Evolutionary conservation across 345 rosid genomes (phyloP).

Genomic region (Salix viminalis): DNA sequence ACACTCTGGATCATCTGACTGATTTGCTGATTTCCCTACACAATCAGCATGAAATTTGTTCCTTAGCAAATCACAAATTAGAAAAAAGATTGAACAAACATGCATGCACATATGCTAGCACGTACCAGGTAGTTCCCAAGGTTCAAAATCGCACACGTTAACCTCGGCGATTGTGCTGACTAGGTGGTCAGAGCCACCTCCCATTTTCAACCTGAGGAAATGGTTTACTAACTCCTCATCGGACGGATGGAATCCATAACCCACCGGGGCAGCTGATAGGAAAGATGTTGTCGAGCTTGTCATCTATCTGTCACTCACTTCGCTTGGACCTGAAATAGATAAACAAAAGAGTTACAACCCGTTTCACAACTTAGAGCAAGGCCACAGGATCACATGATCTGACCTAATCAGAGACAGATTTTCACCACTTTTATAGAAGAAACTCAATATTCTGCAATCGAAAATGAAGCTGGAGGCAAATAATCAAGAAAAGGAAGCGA

Average conservation of each 20-base stretch:
- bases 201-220: slow-evolving; percentile 34
- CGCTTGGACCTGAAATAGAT: background rate
- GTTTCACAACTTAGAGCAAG: too few species aligned
- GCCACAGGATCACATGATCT: too few species aligned
- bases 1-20: slow-evolving; percentile 18
- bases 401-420: too few species aligned
- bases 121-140: slow-evolving; percentile 46
- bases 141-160: slow-evolving; percentile 36
- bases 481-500: background rate
- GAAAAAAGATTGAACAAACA: background rate
- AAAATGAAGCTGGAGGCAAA: too few species aligned
- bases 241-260: slow-evolving; percentile 39
- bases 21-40: slow-evolving; percentile 10
- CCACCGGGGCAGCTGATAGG: background rate
- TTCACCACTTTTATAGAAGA: too few species aligned
- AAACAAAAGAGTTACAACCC: too few species aligned
- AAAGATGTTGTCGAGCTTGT: background rate
- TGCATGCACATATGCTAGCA: background rate
- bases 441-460: too few species aligned
- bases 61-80: background rate
- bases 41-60: background rate
- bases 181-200: background rate
- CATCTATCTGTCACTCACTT: background rate
- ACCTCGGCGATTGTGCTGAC: slow-evolving; percentile 27
- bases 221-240: slow-evolving; percentile 37